Evolutionary conservation across 305 asterid genomes (phyloP).

Genomic region (Andrographis paniculata): DNA sequence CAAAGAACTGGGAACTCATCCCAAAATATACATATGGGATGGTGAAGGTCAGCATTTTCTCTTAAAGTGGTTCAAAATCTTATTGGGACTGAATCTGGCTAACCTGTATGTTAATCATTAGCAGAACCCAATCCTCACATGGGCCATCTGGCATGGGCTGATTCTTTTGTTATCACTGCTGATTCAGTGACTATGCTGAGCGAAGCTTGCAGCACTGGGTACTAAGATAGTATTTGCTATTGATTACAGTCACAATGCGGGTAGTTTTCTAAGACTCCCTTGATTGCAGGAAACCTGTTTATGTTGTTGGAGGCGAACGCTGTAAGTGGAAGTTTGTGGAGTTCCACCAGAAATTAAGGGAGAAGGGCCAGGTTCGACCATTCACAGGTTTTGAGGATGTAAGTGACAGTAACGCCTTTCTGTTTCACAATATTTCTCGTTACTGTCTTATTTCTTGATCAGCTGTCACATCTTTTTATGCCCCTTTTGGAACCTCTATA

Average conservation of each 20-base stretch:
- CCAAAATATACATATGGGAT: slow-evolving; percentile 82
- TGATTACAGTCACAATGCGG: slow-evolving; percentile 11
- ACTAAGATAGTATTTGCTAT: slow-evolving; percentile 22
- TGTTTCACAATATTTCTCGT: background rate
- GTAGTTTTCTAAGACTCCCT: slow-evolving; percentile 12
- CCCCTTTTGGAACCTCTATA: background rate
- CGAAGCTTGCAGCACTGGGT: slow-evolving; percentile 99
- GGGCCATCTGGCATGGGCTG: slow-evolving; percentile 99
- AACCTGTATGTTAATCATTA: slow-evolving; percentile 19
- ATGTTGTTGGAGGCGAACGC: slow-evolving; percentile 85
- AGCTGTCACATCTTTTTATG: background rate
- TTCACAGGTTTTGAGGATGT: slow-evolving; percentile 99
- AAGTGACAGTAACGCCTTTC: slow-evolving; percentile 29
- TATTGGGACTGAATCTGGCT: slow-evolving; percentile 19
- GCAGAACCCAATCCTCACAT: slow-evolving; percentile 93
- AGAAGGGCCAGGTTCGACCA: slow-evolving; percentile 79
- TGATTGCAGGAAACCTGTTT: slow-evolving; percentile 85
- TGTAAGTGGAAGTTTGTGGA: slow-evolving; percentile 90
- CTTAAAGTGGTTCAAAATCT: slow-evolving; percentile 13
- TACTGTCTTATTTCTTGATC: background rate
- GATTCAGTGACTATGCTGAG: slow-evolving; percentile 97
- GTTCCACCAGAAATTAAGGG: slow-evolving; percentile 74
- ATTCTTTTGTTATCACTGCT: slow-evolving; percentile 80
- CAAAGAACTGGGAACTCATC: slow-evolving; percentile 75
- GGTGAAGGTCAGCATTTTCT: slow-evolving; percentile 62